These are phyloP conservation scores for Aspergillus avenaceus DNA, from an alignment of 495 filamentous ascomycete species.

Conservation along the genomic window DNA sequence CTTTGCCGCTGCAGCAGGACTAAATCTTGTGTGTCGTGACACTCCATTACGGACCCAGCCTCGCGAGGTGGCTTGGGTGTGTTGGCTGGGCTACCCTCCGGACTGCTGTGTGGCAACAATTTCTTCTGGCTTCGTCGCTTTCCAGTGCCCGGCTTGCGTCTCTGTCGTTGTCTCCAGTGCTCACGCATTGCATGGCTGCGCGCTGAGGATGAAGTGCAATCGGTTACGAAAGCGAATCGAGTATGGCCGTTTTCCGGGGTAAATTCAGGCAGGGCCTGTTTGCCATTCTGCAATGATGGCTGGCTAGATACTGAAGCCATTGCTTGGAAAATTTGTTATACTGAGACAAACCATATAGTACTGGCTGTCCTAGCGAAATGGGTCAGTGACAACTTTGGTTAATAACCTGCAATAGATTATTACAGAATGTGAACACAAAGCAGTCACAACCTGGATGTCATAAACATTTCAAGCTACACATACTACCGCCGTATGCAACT, in stretches of 20 bases:
- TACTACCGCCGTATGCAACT: no score
- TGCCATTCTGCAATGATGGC: no score
- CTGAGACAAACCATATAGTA: no score
- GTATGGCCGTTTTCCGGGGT: neutral
- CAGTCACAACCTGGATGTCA: no score
- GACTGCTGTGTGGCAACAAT: neutral
- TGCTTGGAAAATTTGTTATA: no score
- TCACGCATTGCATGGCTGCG: conserved; percentile 26
- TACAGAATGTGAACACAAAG: no score
- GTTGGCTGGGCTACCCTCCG: neutral
- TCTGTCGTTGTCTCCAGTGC: conserved; percentile 23
- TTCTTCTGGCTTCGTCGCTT: neutral
- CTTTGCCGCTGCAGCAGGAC: neutral
- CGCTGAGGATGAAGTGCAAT: conserved; percentile 12
- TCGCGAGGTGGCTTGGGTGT: neutral
- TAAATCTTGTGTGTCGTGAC: neutral
- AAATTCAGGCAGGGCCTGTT: neutral
- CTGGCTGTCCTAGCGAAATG: no score
- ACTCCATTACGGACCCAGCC: neutral
- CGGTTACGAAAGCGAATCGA: conserved; percentile 19
- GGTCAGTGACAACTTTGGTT: no score
- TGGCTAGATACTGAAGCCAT: no score
- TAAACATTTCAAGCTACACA: no score
- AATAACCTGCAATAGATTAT: no score
- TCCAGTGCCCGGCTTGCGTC: conserved; percentile 11